These are phyloP conservation scores for Pseudotsuga menziesii DNA, from an alignment of 75 land plant species.

Conservation along the genomic window DNA sequence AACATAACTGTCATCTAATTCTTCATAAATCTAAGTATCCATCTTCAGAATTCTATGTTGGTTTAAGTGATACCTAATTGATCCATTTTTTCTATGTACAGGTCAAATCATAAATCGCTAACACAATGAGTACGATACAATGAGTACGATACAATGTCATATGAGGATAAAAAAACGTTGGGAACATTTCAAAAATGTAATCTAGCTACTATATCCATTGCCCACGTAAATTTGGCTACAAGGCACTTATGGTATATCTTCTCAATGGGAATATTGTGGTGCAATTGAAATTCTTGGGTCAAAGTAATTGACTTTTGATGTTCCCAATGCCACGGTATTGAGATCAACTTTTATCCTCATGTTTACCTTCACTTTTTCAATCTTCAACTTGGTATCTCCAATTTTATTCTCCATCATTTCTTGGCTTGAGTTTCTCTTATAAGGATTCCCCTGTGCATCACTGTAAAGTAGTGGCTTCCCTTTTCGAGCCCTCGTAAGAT, in stretches of 20 bases:
- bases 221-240: conserved; percentile 92
- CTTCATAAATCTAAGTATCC: too few species aligned
- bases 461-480: conserved; percentile 75
- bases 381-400: conserved; percentile 53
- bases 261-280: conserved; percentile 94
- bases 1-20: too few species aligned
- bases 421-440: conserved; percentile 57
- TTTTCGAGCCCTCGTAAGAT: conserved; percentile 78
- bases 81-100: too few species aligned
- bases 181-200: conserved; percentile 58
- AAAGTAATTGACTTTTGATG: conserved; percentile 93
- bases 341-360: conserved; percentile 75
- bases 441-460: conserved; percentile 67
- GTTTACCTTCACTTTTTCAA: conserved; percentile 77
- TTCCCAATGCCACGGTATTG: conserved; percentile 90
- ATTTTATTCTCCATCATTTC: conserved; percentile 80
- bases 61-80: too few species aligned
- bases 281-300: conserved; percentile 94
- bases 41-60: too few species aligned
- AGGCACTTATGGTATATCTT: conserved; percentile 95
- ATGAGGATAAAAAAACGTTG: too few species aligned
- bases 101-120: too few species aligned
- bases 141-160: too few species aligned
- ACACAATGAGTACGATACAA: too few species aligned
- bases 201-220: conserved; percentile 84